Base-by-base conservation (phyloP, 257 asterid genomes). In the Nicotiana obtusifolia region DNA sequence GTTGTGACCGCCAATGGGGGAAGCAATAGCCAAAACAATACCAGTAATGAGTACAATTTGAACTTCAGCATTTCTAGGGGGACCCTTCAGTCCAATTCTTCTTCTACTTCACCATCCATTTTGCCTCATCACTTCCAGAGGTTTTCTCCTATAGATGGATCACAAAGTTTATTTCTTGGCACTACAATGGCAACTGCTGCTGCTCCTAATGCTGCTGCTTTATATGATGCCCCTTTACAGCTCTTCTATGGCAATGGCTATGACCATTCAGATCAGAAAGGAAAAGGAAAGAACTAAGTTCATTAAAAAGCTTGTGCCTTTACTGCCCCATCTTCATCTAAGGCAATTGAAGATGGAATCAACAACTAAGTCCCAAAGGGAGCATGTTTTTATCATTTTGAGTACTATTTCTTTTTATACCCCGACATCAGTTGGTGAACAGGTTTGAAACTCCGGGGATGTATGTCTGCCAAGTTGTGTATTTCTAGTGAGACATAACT, bases 21-120 rank as follows among this genome's bases (percentile, higher is more conserved):
- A 4, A 59, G 67, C 14, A 52, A 80, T 67, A 77, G 64, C 57
- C 56, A 76, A 10, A 35, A 59, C 60, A 56, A 19, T 31, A 24
- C 60, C 82, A 65, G 82, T 85, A 52, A 76, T 6, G 87, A 88
- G 56, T 84, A 89, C 83, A 89, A 88, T 47, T 64, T 89, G 60
- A 90, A 87, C 87, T 91, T 91, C 87, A 69, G 91, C 26, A 87
- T 90, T 1, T 88, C 91, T 53, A 53, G 59, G 95, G 95, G 95
- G 95, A 90, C 97, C 97, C 97, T 92, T 92, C 97, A 92, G 97
- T 92, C 97, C 97, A 92, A 92, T 92, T 89, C 92, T 41, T 81
- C 93, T 16, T 81, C 82, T 41, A 41, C 47, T 57, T 59, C 71
- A 1, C 53, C 87, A 24, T 86, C 88, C 59, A 84, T 89, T 57